A percentile compares a stretch with the other conserved stretches of the same genome.
These are phyloP conservation scores for Pichia sp. DNA, from an alignment of 1,139 yeast species.

Conservation along the genomic window DNA sequence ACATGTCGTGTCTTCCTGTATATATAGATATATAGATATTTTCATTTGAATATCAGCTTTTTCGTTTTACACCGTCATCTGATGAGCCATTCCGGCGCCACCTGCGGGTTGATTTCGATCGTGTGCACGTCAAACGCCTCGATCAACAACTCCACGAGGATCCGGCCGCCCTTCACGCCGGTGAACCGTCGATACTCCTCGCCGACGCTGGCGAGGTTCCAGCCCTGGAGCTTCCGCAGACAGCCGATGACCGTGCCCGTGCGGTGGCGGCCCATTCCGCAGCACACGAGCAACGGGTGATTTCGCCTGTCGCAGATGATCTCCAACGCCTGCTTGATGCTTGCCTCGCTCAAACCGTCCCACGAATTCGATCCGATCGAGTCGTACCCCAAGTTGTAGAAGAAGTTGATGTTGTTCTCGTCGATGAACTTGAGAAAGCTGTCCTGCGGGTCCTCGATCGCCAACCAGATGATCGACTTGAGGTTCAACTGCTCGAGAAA, in stretches of 20 bases:
- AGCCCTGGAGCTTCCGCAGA: constrained; percentile 80
- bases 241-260: constrained; percentile 97
- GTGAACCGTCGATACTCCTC: constrained; percentile 94
- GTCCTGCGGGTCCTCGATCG: constrained; percentile 92
- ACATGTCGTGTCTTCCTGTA: background rate
- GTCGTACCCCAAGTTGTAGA: constrained; percentile 56
- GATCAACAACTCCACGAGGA: constrained; percentile 81
- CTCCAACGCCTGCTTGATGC: constrained; percentile 74
- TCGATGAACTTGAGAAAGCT: constrained; percentile 79
- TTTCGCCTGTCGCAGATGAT: constrained; percentile 65
- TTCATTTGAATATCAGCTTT: background rate
- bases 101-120: constrained; percentile 46
- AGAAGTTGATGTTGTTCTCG: constrained; percentile 56
- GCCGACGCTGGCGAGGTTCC: constrained; percentile 91
- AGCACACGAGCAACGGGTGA: constrained; percentile 84
- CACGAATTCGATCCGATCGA: constrained; percentile 84
- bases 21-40: background rate
- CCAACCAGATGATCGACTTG: constrained; percentile 85
- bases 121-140: constrained; percentile 70
- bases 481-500: constrained; percentile 71
- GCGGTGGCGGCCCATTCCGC: constrained; percentile 97
- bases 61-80: too few species aligned
- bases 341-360: constrained; percentile 89
- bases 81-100: constrained; percentile 47
- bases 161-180: constrained; percentile 88